These are phyloP conservation scores for Dactylellina parvicollis DNA, from an alignment of 2,329 filamentous ascomycete species.

Conservation along the genomic window DNA sequence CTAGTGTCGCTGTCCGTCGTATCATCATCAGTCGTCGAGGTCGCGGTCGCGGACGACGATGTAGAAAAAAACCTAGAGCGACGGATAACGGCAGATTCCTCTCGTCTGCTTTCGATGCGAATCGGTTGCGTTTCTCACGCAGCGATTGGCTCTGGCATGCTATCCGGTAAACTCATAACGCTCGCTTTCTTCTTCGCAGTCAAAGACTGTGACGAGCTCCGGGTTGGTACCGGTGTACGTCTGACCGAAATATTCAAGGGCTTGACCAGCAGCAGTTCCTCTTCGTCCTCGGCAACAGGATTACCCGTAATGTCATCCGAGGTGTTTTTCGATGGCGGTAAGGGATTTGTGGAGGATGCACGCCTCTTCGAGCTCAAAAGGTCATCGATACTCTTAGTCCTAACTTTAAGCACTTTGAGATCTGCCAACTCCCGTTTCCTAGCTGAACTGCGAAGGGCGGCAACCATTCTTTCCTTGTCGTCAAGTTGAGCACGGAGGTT, in stretches of 20 bases:
- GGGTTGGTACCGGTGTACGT: slow-evolving; percentile 43
- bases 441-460: slow-evolving; percentile 83
- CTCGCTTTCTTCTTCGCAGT: slow-evolving; percentile 48
- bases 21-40: slow-evolving; percentile 37
- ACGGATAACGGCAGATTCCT: not conserved
- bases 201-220: slow-evolving; percentile 41
- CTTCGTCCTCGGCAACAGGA: slow-evolving; percentile 44
- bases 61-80: slow-evolving; percentile 20
- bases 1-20: slow-evolving; percentile 25
- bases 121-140: slow-evolving; percentile 46
- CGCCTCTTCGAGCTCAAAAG: slow-evolving; percentile 56
- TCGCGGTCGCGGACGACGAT: slow-evolving; percentile 36
- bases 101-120: slow-evolving; percentile 12
- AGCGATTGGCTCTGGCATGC: slow-evolving; percentile 45
- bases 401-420: slow-evolving; percentile 61
- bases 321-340: slow-evolving; percentile 36
- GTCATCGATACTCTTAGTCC: slow-evolving; percentile 54
- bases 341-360: slow-evolving; percentile 54
- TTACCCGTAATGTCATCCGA: slow-evolving; percentile 39
- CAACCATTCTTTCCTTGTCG: slow-evolving; percentile 93
- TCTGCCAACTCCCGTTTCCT: slow-evolving; percentile 86
- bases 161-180: slow-evolving; percentile 51
- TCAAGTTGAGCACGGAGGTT: slow-evolving; percentile 89
- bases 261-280: slow-evolving; percentile 44
- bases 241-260: slow-evolving; percentile 47